These are phyloP conservation scores for Coemansia sp. DNA, from an alignment of 192 early-diverging fungal species.

Conservation along the genomic window DNA sequence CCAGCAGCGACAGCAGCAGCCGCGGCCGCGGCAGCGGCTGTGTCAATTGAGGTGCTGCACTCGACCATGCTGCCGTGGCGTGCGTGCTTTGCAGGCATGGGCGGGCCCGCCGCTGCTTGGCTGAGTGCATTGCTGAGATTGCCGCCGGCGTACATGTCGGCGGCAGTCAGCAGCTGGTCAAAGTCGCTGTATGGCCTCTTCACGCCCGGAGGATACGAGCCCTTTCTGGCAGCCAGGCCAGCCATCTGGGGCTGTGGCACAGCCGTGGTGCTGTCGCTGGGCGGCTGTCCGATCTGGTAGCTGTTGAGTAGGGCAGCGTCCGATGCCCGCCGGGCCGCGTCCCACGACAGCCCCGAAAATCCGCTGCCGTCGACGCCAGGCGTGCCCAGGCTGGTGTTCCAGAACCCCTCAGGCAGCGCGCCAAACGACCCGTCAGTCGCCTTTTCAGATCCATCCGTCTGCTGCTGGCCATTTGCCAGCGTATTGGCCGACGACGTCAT, in stretches of 20 bases:
- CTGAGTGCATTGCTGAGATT: too few relatives aligned
- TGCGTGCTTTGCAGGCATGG: slow-evolving; percentile 24
- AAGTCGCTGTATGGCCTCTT: slow-evolving; percentile 47
- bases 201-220: slow-evolving; percentile 29
- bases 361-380: background rate
- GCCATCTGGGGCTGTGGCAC: background rate
- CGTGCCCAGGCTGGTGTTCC: background rate
- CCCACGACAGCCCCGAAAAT: slow-evolving; percentile 3
- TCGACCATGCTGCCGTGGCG: slow-evolving; percentile 32
- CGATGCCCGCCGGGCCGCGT: slow-evolving; percentile 8
- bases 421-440: background rate
- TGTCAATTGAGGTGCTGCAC: background rate
- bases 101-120: background rate
- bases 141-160: slow-evolving; percentile 27
- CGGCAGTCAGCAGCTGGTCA: slow-evolving; percentile 38
- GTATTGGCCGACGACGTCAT: background rate
- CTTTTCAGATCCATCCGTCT: background rate
- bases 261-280: background rate
- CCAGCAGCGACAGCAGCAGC: slow-evolving; percentile 2
- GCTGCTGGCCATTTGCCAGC: background rate
- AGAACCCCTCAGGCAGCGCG: slow-evolving; percentile 5
- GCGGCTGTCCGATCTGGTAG: slow-evolving; percentile 31
- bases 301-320: slow-evolving; percentile 14
- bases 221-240: slow-evolving; percentile 9
- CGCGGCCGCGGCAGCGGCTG: slow-evolving; percentile 19